Percentiles rank a stretch among this genome's conserved stretches.
Evolutionary conservation across 192 early-diverging fungal genomes (phyloP).

Genomic region (Coemansia sp.): DNA sequence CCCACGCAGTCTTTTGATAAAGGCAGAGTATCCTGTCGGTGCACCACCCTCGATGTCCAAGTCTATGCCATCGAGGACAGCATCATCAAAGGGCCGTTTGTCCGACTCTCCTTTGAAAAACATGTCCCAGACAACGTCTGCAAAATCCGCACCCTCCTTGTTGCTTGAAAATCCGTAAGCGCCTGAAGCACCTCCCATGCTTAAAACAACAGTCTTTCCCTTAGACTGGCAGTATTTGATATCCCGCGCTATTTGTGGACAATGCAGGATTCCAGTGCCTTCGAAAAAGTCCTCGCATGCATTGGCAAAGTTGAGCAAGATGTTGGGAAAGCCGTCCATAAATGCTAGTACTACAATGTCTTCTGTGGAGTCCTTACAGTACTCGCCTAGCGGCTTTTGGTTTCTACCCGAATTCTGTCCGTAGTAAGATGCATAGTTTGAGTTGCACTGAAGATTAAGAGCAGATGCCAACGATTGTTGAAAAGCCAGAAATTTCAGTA

Average conservation of each 20-base stretch:
- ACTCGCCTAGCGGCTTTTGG: conserved; percentile 48
- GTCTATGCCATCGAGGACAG: conserved; percentile 66
- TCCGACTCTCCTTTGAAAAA: conserved; percentile 61
- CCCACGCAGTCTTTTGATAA: conserved; percentile 50
- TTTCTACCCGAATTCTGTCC: conserved; percentile 56
- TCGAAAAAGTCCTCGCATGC: conserved; percentile 61
- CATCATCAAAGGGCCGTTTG: conserved; percentile 61
- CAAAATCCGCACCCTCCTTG: conserved; percentile 34
- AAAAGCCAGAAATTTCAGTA: conserved; percentile 4
- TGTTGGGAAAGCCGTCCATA: conserved; percentile 59
- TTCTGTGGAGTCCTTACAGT: conserved; percentile 64
- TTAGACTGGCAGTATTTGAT: conserved; percentile 68
- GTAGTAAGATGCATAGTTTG: conserved; percentile 53
- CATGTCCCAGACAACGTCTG: conserved; percentile 60
- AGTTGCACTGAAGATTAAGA: conserved; percentile 48
- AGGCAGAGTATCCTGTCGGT: conserved; percentile 47
- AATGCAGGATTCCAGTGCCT: conserved; percentile 58
- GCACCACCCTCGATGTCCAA: conserved; percentile 61
- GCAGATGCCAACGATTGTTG: conserved; percentile 3
- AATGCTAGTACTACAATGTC: conserved; percentile 66
- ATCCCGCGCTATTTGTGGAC: conserved; percentile 59
- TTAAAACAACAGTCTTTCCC: conserved; percentile 65
- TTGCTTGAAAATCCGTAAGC: conserved; percentile 57
- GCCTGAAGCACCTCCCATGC: conserved; percentile 69
- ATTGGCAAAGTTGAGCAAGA: conserved; percentile 66